Evolutionary conservation across 2,329 filamentous ascomycete genomes (phyloP).

Genomic region (Aspergillus sp.): DNA sequence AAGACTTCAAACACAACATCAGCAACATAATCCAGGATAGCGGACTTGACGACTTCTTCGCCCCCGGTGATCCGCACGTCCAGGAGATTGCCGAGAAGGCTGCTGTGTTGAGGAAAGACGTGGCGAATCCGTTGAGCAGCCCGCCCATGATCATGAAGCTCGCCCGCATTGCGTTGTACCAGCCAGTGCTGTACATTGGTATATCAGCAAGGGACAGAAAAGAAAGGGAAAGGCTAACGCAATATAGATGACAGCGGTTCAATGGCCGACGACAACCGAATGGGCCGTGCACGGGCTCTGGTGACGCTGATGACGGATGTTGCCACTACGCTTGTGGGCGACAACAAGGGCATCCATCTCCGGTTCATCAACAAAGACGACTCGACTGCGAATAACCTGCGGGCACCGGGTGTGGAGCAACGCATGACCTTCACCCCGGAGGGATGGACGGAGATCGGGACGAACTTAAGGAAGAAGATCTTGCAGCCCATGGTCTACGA

Average conservation of each 20-base stretch:
- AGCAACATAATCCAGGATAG: not conserved
- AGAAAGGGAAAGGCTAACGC: not conserved
- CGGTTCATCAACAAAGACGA: not conserved
- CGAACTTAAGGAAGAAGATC: not conserved
- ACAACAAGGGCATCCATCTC: not conserved
- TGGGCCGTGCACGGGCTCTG: not conserved
- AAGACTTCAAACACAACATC: not conserved
- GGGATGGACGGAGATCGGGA: conserved; percentile 3
- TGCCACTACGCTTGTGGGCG: not conserved
- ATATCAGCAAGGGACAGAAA: too few species aligned
- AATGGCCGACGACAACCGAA: not conserved
- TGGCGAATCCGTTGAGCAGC: not conserved
- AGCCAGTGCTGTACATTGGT: conserved; percentile 1
- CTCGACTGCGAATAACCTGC: not conserved
- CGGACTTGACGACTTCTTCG: not conserved
- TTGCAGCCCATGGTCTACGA: not conserved
- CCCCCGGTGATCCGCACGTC: not conserved
- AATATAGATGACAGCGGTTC: not conserved
- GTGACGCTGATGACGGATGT: not conserved
- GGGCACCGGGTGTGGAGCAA: not conserved
- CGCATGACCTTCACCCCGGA: not conserved
- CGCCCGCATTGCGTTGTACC: not conserved
- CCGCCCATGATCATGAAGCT: not conserved
- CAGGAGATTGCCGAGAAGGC: not conserved
- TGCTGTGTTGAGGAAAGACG: not conserved